These are phyloP conservation scores for Geotrichum citri-aurantii DNA, from an alignment of 1,139 yeast genomes.

Conservation along the genomic window DNA sequence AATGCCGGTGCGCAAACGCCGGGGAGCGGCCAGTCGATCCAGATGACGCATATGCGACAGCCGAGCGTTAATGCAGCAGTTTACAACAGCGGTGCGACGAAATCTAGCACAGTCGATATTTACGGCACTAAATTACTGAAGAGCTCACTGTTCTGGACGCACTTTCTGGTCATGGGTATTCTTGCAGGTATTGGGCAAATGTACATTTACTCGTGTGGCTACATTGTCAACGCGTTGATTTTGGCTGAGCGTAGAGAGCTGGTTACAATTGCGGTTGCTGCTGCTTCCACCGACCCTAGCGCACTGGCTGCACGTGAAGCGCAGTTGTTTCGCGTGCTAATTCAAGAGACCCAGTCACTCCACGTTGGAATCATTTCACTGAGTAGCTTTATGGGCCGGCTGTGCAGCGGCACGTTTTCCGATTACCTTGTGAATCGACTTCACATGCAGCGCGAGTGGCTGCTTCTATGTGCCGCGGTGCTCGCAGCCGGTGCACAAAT, in stretches of 20 bases:
- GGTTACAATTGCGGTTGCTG: background rate
- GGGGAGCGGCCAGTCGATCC: background rate
- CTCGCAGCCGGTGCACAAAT: constrained; percentile 33
- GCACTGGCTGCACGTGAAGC: constrained; percentile 18
- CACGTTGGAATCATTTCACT: constrained; percentile 66
- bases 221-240: constrained; percentile 49
- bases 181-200: constrained; percentile 68
- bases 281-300: constrained; percentile 47
- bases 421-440: constrained; percentile 49
- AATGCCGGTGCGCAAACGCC: background rate
- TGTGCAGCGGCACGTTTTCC: constrained; percentile 57
- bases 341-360: constrained; percentile 51
- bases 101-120: background rate
- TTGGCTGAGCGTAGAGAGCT: constrained; percentile 19
- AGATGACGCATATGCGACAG: background rate
- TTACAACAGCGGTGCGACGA: background rate
- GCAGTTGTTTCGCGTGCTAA: constrained; percentile 19
- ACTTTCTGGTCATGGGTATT: constrained; percentile 46
- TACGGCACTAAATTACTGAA: background rate
- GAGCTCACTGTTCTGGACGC: constrained; percentile 32
- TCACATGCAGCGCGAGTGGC: constrained; percentile 61
- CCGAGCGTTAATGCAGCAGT: background rate
- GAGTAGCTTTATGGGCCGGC: constrained; percentile 56
- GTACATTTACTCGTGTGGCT: constrained; percentile 64
- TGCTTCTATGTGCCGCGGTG: constrained; percentile 47